Conservation (phyloP, 345 rosid species). For the Salix arbutifolia region DNA sequence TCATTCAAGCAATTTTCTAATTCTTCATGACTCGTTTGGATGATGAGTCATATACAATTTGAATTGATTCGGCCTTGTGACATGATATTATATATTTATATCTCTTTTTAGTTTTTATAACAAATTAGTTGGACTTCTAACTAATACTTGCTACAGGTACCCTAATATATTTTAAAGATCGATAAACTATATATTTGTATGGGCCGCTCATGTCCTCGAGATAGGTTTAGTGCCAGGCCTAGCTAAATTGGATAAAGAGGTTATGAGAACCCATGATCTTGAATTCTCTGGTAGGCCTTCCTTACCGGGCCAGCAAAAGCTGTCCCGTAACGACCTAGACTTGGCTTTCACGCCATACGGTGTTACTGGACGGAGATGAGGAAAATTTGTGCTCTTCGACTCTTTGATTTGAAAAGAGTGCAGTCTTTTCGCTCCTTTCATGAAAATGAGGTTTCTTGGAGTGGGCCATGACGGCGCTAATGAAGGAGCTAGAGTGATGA, state of each 20-base stretch:
- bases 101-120: too few species aligned
- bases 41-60: too few species aligned
- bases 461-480: slow-evolving; percentile 19
- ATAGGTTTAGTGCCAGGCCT: background rate
- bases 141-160: too few species aligned
- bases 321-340: slow-evolving; percentile 7
- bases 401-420: slow-evolving; percentile 34
- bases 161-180: too few species aligned
- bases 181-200: background rate
- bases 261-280: background rate
- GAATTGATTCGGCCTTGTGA: too few species aligned
- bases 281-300: background rate
- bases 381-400: slow-evolving; percentile 33
- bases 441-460: slow-evolving; percentile 42
- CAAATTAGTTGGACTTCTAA: too few species aligned
- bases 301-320: background rate
- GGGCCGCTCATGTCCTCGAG: slow-evolving; percentile 11
- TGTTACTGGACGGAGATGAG: slow-evolving; percentile 44
- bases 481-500: slow-evolving; percentile 29
- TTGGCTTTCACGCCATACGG: slow-evolving; percentile 30
- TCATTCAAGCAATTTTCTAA: too few species aligned
- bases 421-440: slow-evolving; percentile 30
- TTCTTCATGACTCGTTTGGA: too few species aligned
- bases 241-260: slow-evolving; percentile 11
- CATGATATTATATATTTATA: too few species aligned